Base-by-base conservation (phyloP, 257 asterid species). In the Solanum rostratum region DNA sequence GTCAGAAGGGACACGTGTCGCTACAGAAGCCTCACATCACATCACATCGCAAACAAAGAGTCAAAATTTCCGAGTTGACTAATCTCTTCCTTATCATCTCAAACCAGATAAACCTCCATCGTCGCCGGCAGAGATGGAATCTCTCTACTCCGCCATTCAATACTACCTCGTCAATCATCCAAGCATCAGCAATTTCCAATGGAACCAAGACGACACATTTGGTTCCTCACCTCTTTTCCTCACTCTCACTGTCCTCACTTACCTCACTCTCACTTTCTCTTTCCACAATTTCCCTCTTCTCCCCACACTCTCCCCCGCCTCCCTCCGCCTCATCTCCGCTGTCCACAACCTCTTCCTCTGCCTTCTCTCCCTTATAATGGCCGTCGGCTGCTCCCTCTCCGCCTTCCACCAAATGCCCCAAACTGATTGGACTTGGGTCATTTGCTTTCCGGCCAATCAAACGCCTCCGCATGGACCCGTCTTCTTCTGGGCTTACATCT, bases 401-500 rank as follows among this genome's bases (percentile, higher is more conserved):
- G 30, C 94, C 69, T 71, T 91, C 89, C 92, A 87, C 89, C 97
- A 92, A 55, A 90, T 92, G 86, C 97, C 97, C 43, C 84, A 88
- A 10, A 30, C 59, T 71, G 83, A 81, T 53, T 92, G 88, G 86
- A 88, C 86, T 45, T 95, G 98, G 98, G 68, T 93, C 43, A 60
- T 95, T 85, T 95, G 99, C 90, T 95, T 95, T 91, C 99, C 99
- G 13, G 33, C 86, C 85, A 60, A 79, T 71, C 80, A 18, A 14
- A 91, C 96, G 41, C 96, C 90, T 24, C 92, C 94, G 1, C 88
- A 85, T 5, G 98, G 98, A 13, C 94, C 97, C 15, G 88, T 92
- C 0, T 95, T 95, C 88, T 95, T 95, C 93, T 95, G 98, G 98
- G 99, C 97, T 49, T 94, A 94, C 91, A 88, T 93, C 2, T 95